Evolutionary conservation across 257 asterid genomes (phyloP), one percentile per base, ranked within the genome.

Genomic region (Lycium barbarum): DNA sequence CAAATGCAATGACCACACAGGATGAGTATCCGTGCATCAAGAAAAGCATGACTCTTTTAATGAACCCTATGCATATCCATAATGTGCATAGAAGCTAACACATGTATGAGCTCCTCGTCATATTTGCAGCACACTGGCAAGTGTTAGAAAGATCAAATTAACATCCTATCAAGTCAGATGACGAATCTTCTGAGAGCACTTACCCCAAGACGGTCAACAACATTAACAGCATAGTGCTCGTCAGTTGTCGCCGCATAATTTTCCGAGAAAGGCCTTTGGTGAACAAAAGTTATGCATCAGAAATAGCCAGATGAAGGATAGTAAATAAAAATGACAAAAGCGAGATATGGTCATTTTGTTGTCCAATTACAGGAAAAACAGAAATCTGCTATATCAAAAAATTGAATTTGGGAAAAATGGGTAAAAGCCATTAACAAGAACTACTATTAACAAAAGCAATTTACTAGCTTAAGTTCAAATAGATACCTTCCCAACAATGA

Each of bases 401-500:
- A 78, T 2, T 54, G 45, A 5, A 58, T 54, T 45, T 10, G 49
- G 79, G 63, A 58, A 17, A 80, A 15, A 45, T 63, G 17, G 20
- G 10, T 82, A 67, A 22, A 35, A 61, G 26, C 55, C 45, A 61
- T 13, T 43, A 49, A 61, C 57, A 66, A 83, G 68, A 11, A 68
- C 85, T 26, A 17, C 53, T 59, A 67, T 51, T 13, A 51, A 83
- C 35, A 26, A 67, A 57, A 66, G 43, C 18, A 68, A 43, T 18
- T 83, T 51, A 49, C 79, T 54, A 73, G 53, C 68, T 78, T 65
- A 84, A 84, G 81, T 84, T 62, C 85, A 79, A 65, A 65, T 80
- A 83, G 89, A 81, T 55, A 97, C 98, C 99, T 94, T 92, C 98
- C 98, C 86, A 89, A 78, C 79, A 97, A 91, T 78, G 98, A 93